Base-by-base conservation (phyloP, 345 rosid genomes). In the Passiflora organensis region DNA sequence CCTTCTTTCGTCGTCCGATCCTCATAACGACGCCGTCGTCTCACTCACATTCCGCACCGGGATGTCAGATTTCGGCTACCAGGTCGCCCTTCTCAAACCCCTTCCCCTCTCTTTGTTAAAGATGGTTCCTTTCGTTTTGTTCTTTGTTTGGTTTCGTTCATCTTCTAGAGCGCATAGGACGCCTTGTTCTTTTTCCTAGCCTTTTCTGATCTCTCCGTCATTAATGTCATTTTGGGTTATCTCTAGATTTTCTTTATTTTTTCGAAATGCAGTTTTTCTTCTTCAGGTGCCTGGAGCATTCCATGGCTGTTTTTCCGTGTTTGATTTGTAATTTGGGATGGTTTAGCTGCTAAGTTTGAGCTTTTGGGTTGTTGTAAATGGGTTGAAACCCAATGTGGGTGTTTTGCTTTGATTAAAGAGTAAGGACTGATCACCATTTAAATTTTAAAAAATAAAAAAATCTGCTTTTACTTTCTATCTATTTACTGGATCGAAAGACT, bases 11-110 rank as follows among this genome's bases (percentile, higher is more conserved):
- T 28, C 34, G 8, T 28, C 34, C 34, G 34, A 28, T 28, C 34
- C 34, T 8, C 3, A n/a, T 8, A 28, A 28, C 34, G 34, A 2
- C 51, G 9, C 38, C 51, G 23, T 36, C 54, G 10, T 1, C 20
- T 15, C 36, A 41, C 22, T 22, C 38, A 58, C 70, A 32, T 57
- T 53, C 5, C 34, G 51, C 34, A 34, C 58, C 48, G 66, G 52
- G 59, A 74, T 74, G 75, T 55, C 59, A 43, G 62, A 6, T 66
- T 17, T 63, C 54, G 44, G 43, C 55, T 21, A 6, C 28, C 48
- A 65, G 76, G 71, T 21, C 6, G 34, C 37, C 16, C 15, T 11
- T n/a, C n/a, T n/a, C n/a, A n/a, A n/a, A n/a, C n/a, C n/a, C 21
- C 14, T 2, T 15, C 19, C 5, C 8, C 12, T 14, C 5, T 41